Base-by-base conservation (phyloP, 169 alveolate species). In the Plasmodium yoelii region DNA sequence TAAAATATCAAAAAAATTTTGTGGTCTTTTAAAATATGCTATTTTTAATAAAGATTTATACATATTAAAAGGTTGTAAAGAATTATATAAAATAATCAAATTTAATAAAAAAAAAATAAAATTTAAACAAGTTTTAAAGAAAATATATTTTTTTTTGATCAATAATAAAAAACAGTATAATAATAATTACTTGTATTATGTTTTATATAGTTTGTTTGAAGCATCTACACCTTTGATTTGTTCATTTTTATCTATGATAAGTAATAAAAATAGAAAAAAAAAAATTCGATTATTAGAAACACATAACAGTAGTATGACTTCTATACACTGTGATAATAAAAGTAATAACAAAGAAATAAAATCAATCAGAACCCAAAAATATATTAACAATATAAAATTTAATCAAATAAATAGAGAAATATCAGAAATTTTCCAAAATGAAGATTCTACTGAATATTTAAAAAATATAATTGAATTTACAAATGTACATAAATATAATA, bases 111-210 rank as follows among this genome's bases (percentile, higher is more conserved):
- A 53, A 63, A 49, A 70, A 49, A 65, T n/a, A 71, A 7, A 42
- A 69, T n/a, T 26, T 13, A 80, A n/a, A 4, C 24, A 34, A 4
- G 10, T 80, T 19, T 80, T 65, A 53, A 28, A 80, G 55, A 65
- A 55, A 53, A 80, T 65, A 2, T 28, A 8, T 59, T 7, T 80
- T 10, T 65, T 80, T 12, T 18, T 80, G 19, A 5, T 46, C 49
- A 80, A 12, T 26, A 64, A 80, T 80, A 65, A 53, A 53, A 47
- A 59, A 42, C 34, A 28, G 34, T 44, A 65, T 2, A 19, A 60
- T 47, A 80, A 65, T 2, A 3, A 51, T 44, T 80, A 65, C 39
- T 46, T 80, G 26, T 80, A 65, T 39, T 80, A 80, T 44, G 90
- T 80, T 39, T 26, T 80, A 44, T 69, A 26, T 59, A 53, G 90